Percentiles rank a stretch among this genome's conserved stretches.
Conservation (phyloP, 495 filamentous ascomycete species). For the Neurospora intermedia region DNA sequence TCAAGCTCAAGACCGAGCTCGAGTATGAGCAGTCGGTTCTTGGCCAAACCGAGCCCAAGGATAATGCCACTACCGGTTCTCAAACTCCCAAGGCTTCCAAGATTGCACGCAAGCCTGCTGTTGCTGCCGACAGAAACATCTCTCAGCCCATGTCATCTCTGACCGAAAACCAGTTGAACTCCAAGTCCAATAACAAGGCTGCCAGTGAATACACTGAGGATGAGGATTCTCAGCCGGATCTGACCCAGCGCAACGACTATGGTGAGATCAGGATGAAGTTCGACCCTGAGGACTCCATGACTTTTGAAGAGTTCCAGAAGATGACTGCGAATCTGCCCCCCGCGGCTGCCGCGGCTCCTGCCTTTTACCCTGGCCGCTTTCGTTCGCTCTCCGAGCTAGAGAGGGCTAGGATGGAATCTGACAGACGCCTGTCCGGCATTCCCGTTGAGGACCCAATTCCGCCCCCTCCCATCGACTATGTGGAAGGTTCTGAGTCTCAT, state of each 20-base stretch:
- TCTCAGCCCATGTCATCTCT: not conserved
- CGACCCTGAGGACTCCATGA: not conserved
- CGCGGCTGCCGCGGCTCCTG: not conserved
- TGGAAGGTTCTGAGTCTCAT: not conserved
- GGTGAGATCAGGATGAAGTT: not conserved
- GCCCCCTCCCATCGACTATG: not conserved
- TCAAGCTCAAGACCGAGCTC: slow-evolving; percentile 22
- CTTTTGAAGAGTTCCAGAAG: not conserved
- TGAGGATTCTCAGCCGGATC: not conserved
- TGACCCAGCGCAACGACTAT: not conserved
- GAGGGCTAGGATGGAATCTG: not conserved
- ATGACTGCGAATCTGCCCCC: not conserved
- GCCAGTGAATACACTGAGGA: not conserved
- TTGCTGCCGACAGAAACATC: not conserved
- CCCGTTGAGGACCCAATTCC: not conserved
- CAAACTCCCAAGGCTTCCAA: not conserved
- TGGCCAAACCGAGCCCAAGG: slow-evolving; percentile 11
- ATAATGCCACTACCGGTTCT: slow-evolving; percentile 2
- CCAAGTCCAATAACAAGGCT: not conserved
- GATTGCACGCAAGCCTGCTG: not conserved
- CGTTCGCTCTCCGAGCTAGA: not conserved
- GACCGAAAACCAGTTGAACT: not conserved
- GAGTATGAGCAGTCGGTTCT: slow-evolving; percentile 24
- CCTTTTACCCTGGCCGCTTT: not conserved
- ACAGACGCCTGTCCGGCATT: not conserved